These are phyloP conservation scores for Butyriboletus loyo DNA, from an alignment of 768 basidiomycete species.

Conservation along the genomic window DNA sequence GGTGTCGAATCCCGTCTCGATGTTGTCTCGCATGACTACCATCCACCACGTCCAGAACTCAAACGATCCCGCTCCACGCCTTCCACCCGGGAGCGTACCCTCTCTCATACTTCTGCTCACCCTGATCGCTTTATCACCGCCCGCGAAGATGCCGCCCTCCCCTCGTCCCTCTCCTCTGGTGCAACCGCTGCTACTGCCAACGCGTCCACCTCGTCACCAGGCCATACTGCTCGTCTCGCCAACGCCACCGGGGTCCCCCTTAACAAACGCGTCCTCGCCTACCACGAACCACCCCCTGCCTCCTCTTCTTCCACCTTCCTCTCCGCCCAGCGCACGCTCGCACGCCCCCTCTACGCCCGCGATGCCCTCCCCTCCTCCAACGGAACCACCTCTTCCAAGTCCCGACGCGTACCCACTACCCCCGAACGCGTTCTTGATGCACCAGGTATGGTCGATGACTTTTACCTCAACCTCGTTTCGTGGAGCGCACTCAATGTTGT, in stretches of 20 bases:
- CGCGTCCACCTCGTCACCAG: constrained; percentile 58
- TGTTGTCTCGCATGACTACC: constrained; percentile 74
- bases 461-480: constrained; percentile 90
- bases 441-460: constrained; percentile 91
- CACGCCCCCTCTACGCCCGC: constrained; percentile 70
- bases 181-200: constrained; percentile 38
- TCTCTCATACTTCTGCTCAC: constrained; percentile 41
- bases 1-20: constrained; percentile 75
- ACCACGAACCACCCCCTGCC: constrained; percentile 81
- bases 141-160: constrained; percentile 50
- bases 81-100: constrained; percentile 40
- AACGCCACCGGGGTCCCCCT: constrained; percentile 73
- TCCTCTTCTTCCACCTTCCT: constrained; percentile 76
- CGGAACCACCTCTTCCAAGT: constrained; percentile 61
- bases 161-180: constrained; percentile 61
- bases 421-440: constrained; percentile 96
- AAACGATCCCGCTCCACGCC: constrained; percentile 77
- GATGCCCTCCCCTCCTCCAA: constrained; percentile 63
- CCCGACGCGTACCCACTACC: constrained; percentile 79
- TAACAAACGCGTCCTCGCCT: constrained; percentile 81
- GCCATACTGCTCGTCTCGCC: constrained; percentile 75
- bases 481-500: constrained; percentile 88
- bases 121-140: constrained; percentile 75
- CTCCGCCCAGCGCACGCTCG: constrained; percentile 73
- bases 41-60: constrained; percentile 57